phyloP scores from a whole-genome alignment of 192 early-diverging fungal genomes.

The Coemansia sp. region DNA sequence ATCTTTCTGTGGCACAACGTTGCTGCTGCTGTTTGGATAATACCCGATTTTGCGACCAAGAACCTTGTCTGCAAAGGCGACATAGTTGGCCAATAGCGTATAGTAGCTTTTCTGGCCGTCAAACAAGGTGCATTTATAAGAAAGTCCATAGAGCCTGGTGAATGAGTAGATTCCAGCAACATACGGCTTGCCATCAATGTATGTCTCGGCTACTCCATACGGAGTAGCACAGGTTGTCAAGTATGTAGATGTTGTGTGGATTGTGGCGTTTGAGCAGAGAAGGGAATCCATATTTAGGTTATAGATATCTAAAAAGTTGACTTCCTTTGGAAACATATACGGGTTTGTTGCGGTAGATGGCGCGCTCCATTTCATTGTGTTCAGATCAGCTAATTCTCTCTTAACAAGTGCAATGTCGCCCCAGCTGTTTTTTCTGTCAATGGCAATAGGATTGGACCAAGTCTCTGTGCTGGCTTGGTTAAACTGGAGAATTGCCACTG shows the following conservation, averaged over 20 bases:
- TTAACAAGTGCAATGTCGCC: not conserved
- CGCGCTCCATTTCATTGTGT: not conserved
- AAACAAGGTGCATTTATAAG: not conserved
- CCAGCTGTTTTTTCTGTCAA: not conserved
- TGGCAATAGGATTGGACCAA: slow-evolving; percentile 5
- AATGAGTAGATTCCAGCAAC: not conserved
- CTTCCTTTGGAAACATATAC: too few species aligned
- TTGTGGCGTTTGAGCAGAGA: not conserved
- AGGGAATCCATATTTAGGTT: not conserved
- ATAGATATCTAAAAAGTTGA: not conserved
- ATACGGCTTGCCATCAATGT: not conserved
- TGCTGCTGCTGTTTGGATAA: not conserved
- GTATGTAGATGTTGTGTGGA: not conserved
- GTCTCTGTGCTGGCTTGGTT: not conserved
- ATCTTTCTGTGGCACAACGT: not conserved
- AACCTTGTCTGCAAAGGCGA: not conserved
- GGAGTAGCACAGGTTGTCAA: not conserved
- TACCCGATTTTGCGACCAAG: not conserved
- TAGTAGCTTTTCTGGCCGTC: not conserved
- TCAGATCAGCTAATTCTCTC: not conserved
- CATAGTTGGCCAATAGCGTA: not conserved
- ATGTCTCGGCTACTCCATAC: not conserved
- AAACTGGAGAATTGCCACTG: slow-evolving; percentile 10
- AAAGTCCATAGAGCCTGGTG: not conserved
- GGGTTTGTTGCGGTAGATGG: not conserved